Evolutionary conservation across 306 rosid genomes (phyloP).

Genomic region (Gynostemma pentaphyllum): DNA sequence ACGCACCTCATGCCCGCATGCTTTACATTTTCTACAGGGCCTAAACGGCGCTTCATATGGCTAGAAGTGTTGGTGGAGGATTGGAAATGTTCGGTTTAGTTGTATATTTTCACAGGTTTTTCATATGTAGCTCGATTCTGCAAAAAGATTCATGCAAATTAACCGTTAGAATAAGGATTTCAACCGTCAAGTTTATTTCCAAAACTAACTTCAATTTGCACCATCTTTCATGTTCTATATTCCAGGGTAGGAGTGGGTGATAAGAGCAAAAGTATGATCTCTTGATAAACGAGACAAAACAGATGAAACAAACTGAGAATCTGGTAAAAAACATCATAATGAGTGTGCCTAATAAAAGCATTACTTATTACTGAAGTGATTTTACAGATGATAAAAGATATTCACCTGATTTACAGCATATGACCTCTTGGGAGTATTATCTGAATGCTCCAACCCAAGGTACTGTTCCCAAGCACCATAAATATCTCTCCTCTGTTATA

Average conservation of each 20-base stretch:
- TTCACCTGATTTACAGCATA: constrained; percentile 64
- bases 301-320: neutral
- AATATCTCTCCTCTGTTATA: constrained; percentile 59
- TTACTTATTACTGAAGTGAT: neutral
- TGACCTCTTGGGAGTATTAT: constrained; percentile 61
- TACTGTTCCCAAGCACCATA: constrained; percentile 99
- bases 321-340: neutral
- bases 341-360: neutral
- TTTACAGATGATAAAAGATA: neutral
- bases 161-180: neutral
- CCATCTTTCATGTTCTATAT: neutral
- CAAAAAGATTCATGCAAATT: constrained; percentile 18
- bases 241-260: neutral
- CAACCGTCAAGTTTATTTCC: neutral
- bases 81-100: constrained; percentile 24
- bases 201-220: too few relatives aligned
- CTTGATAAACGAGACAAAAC: neutral
- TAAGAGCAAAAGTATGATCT: neutral
- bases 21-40: constrained; percentile 12
- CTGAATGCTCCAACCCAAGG: constrained; percentile 93
- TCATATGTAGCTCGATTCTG: constrained; percentile 74
- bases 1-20: constrained; percentile 12
- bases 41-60: constrained; percentile 5
- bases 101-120: constrained; percentile 73
- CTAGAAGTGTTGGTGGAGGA: constrained; percentile 14